A percentile compares a stretch with the other conserved stretches of the same genome.
These are phyloP conservation scores for Ustilago hordei DNA, from an alignment of 1,284 basidiomycete species.

Conservation along the genomic window DNA sequence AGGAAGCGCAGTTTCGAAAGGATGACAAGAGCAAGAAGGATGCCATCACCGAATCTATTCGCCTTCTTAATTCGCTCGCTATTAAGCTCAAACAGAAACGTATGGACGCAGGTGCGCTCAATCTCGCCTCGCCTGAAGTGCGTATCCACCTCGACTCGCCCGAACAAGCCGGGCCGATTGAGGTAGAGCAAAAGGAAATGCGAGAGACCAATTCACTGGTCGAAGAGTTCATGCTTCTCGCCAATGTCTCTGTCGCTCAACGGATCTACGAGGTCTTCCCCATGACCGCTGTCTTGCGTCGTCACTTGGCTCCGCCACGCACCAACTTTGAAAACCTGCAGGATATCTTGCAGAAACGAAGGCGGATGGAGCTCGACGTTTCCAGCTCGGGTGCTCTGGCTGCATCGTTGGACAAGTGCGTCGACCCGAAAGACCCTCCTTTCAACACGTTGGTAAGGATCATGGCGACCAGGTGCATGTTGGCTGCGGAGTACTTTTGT, in stretches of 20 bases:
- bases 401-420: slow-evolving; percentile 85
- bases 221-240: slow-evolving; percentile 99
- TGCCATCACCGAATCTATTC: slow-evolving; percentile 85
- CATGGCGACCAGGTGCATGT: slow-evolving; percentile 99
- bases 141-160: slow-evolving; percentile 91
- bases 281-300: slow-evolving; percentile 90
- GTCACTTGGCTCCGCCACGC: slow-evolving; percentile 91
- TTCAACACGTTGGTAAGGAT: slow-evolving; percentile 98
- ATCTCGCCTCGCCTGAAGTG: slow-evolving; percentile 96
- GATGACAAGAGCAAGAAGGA: slow-evolving; percentile 86
- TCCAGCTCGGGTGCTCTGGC: slow-evolving; percentile 93
- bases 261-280: slow-evolving; percentile 96
- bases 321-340: slow-evolving; percentile 96
- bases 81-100: slow-evolving; percentile 85
- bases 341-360: slow-evolving; percentile 89
- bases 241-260: slow-evolving; percentile 92
- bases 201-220: slow-evolving; percentile 95
- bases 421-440: slow-evolving; percentile 75
- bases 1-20: slow-evolving; percentile 92
- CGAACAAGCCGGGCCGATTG: slow-evolving; percentile 93
- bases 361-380: slow-evolving; percentile 87
- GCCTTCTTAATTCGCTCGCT: slow-evolving; percentile 88
- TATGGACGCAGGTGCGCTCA: slow-evolving; percentile 94
- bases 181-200: slow-evolving; percentile 95
- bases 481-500: slow-evolving; percentile 97